A percentile compares a stretch with the other conserved stretches of the same genome.
These are phyloP conservation scores for Lepidium africanum DNA, from an alignment of 345 rosid genomes.

Conservation along the genomic window DNA sequence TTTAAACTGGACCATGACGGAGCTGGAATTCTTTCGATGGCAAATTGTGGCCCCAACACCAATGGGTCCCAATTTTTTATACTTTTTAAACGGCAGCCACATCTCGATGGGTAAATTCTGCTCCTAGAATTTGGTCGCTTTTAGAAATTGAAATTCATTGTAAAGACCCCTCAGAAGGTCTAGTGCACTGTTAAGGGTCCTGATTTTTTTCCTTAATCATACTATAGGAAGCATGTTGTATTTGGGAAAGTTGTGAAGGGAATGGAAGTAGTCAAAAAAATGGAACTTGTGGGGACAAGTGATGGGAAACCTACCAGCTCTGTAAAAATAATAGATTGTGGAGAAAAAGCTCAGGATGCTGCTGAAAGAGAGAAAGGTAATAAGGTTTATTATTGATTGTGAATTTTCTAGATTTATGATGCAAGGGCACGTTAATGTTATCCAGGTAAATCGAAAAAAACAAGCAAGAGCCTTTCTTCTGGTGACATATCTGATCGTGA, in stretches of 20 bases:
- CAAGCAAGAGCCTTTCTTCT: constrained; percentile 39
- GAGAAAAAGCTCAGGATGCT: constrained; percentile 52
- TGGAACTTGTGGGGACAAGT: constrained; percentile 66
- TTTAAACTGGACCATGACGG: constrained; percentile 69
- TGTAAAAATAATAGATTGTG: constrained; percentile 72
- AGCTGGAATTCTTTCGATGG: constrained; percentile 93
- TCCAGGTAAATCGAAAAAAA: constrained; percentile 60
- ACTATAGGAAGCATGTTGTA: constrained; percentile 88
- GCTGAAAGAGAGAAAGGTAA: constrained; percentile 53
- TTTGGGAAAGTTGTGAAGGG: constrained; percentile 90
- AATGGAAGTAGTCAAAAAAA: constrained; percentile 66
- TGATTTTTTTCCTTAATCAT: constrained; percentile 3
- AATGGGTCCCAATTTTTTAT: constrained; percentile 97
- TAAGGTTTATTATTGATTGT: neutral
- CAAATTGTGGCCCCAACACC: constrained; percentile 86
- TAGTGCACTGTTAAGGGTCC: constrained; percentile 1
- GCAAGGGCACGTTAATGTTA: neutral
- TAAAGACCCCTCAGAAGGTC: neutral
- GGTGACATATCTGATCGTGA: constrained; percentile 48
- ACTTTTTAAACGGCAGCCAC: constrained; percentile 71
- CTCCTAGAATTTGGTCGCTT: constrained; percentile 7
- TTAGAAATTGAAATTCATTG: neutral
- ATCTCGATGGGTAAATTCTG: constrained; percentile 82
- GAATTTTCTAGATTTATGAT: constrained; percentile 13
- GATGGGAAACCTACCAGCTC: constrained; percentile 49